Percentiles rank a stretch among this genome's conserved stretches.
Evolutionary conservation across 2,329 filamentous ascomycete species (phyloP).

Genomic region (Diaporthe citrichinensis): DNA sequence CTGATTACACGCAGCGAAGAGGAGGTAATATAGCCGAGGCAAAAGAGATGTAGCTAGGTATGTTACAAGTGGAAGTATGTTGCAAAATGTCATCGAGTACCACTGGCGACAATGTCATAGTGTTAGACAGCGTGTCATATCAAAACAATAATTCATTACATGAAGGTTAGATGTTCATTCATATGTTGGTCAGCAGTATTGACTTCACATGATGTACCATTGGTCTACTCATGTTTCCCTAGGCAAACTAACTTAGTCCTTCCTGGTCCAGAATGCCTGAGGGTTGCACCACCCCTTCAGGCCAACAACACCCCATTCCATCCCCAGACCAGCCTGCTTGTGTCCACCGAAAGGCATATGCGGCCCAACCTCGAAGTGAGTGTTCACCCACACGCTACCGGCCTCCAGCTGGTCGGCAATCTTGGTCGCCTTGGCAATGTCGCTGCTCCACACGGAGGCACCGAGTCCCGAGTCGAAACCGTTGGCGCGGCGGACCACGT

Average conservation of each 20-base stretch:
- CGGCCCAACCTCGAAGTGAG: slow-evolving; percentile 53
- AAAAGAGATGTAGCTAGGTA: too few species aligned
- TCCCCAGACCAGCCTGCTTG: slow-evolving; percentile 65
- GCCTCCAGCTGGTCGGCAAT: slow-evolving; percentile 64
- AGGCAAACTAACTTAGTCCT: neutral
- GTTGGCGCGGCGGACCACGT: slow-evolving; percentile 62
- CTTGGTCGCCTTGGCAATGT: slow-evolving; percentile 60
- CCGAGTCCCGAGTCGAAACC: slow-evolving; percentile 64
- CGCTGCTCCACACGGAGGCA: slow-evolving; percentile 65
- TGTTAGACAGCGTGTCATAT: neutral
- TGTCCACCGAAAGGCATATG: slow-evolving; percentile 62
- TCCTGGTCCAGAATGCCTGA: slow-evolving; percentile 40
- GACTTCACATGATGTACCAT: neutral
- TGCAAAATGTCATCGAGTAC: neutral
- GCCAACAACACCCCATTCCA: slow-evolving; percentile 59
- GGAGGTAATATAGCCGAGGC: neutral
- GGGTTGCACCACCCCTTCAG: slow-evolving; percentile 53
- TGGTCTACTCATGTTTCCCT: neutral
- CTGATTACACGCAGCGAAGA: neutral
- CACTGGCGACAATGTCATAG: neutral
- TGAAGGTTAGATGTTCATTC: neutral
- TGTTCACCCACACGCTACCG: slow-evolving; percentile 69
- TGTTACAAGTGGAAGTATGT: too few species aligned
- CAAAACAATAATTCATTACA: neutral
- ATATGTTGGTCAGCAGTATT: too few species aligned